phyloP scores from a whole-genome alignment of 768 basidiomycete species.

The Tricholoma furcatifolium region DNA sequence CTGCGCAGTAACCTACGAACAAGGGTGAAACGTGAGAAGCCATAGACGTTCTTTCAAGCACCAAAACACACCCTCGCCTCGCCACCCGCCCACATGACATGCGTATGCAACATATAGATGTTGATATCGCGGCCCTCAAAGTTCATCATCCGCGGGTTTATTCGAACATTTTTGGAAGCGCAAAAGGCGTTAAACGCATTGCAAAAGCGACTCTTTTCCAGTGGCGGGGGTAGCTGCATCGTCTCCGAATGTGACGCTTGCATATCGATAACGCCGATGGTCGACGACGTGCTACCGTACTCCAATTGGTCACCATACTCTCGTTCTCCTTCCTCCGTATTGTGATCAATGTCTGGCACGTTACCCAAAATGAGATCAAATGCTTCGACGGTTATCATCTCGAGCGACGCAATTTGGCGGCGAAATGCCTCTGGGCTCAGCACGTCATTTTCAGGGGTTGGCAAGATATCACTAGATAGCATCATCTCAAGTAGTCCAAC shows the following conservation, averaged over 20 bases:
- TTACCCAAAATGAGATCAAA: too few species aligned
- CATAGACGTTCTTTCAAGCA: not conserved
- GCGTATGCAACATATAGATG: slow-evolving; percentile 53
- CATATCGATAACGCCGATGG: not conserved
- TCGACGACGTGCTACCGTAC: too few species aligned
- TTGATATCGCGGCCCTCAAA: slow-evolving; percentile 60
- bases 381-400: too few species aligned
- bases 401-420: too few species aligned
- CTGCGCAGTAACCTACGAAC: slow-evolving; percentile 46
- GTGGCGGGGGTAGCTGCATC: slow-evolving; percentile 31
- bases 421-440: not conserved
- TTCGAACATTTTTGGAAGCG: slow-evolving; percentile 35
- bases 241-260: slow-evolving; percentile 10
- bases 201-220: slow-evolving; percentile 56
- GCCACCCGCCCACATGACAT: slow-evolving; percentile 62
- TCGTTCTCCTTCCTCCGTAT: too few species aligned
- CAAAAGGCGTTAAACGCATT: slow-evolving; percentile 48
- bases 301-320: too few species aligned
- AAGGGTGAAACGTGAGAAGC: not conserved
- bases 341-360: too few species aligned
- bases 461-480: not conserved
- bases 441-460: not conserved
- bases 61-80: slow-evolving; percentile 36
- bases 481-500: too few species aligned
- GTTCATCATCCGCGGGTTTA: slow-evolving; percentile 39